Evolutionary conservation across 768 basidiomycete genomes (phyloP), one percentile per base, ranked within the genome.

Genomic region (Boletus reticulatus): DNA sequence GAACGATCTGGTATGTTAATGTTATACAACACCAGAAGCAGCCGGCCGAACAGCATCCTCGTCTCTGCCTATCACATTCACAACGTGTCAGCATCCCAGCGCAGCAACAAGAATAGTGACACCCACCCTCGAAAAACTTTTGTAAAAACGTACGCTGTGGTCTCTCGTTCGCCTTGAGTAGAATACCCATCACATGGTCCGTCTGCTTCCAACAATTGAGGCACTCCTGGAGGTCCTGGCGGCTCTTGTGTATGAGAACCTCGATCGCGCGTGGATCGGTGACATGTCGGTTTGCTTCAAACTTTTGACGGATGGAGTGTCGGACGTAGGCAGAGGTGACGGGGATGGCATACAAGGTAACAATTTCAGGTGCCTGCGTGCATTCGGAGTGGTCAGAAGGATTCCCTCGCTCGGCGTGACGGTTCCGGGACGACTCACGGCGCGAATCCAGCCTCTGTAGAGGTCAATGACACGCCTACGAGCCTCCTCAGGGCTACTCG

Each of bases 401-500:
- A 22, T 38, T 3, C 36, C 16, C 48, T 16, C 24, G 27, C 27
- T 29, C 27, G 36, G 19, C 11, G 19, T n/a, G 14, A 34, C 14
- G 27, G 31, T n/a, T 31, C 10, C 36, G 13, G 36, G 36, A 13
- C 36, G 38, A 83, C 92, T 63, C 66, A 97, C 96, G 44, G 87
- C 81, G 58, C 97, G 88, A 69, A 94, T 89, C 96, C 96, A 99
- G 70, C 85, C 87, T 55, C 95, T 80, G 78, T 98, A 99, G 13
- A 97, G 80, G 44, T 87, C 78, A 19, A 94, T 74, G 11, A 83
- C 84, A 34, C 91, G 81, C 20, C 73, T 73, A 31, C 88, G 83
- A 7, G 91, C 85, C 46, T 89, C 84, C n/a, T 75, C 72, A 7
- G 78, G 67, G 56, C 64, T 78, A 20, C 74, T 66, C 0, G 91